phyloP scores from a whole-genome alignment of 1,284 basidiomycete species.

The Puccinia novopanici region DNA sequence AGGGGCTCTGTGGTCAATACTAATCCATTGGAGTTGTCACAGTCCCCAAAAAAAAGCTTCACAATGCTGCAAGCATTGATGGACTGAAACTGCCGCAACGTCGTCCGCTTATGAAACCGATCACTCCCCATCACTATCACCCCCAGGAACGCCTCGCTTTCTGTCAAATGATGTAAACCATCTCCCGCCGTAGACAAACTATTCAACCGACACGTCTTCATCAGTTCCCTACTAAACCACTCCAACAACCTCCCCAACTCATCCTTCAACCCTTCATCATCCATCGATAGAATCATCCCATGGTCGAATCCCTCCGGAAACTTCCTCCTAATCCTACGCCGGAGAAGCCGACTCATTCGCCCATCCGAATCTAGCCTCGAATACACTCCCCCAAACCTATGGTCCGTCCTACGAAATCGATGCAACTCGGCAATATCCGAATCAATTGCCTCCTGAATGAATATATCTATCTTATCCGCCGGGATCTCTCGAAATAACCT shows the following conservation, averaged over 20 bases:
- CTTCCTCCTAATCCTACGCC: not conserved
- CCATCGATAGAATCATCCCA: not conserved
- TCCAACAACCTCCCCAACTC: no score
- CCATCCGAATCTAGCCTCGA: not conserved
- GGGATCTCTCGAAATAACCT: slow-evolving; percentile 45
- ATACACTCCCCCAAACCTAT: not conserved
- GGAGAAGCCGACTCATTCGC: not conserved
- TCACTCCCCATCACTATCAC: slow-evolving; percentile 12
- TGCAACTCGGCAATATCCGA: not conserved
- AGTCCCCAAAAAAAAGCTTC: no score
- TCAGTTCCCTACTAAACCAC: slow-evolving; percentile 22
- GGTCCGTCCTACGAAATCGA: not conserved
- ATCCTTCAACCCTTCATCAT: slow-evolving; percentile 4
- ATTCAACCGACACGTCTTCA: slow-evolving; percentile 40
- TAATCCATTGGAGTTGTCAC: no score
- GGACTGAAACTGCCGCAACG: slow-evolving; percentile 1
- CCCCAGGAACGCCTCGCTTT: slow-evolving; percentile 40
- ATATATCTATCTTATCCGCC: slow-evolving; percentile 37
- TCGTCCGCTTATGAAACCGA: slow-evolving; percentile 18
- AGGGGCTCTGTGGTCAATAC: not conserved
- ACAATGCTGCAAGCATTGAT: no score
- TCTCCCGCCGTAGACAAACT: slow-evolving; percentile 21
- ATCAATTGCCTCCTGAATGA: not conserved
- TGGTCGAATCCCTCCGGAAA: not conserved
- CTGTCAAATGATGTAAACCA: slow-evolving; percentile 21